Percentiles rank a stretch among this genome's conserved stretches.
Conservation (phyloP, 2,329 filamentous ascomycete species). For the Xylariaceae sp. region DNA sequence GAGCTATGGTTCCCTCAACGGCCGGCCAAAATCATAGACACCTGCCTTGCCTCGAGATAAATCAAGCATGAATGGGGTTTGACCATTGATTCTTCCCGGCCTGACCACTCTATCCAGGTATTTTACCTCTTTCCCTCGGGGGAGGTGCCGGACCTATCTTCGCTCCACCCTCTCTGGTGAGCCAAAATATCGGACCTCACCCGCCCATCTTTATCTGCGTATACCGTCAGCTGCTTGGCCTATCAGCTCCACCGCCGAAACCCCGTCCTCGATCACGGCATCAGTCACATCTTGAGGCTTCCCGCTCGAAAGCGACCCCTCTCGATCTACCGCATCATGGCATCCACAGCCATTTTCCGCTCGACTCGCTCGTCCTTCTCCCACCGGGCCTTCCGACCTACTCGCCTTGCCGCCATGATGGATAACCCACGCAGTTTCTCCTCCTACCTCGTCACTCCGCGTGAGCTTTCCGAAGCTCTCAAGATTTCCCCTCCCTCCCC, state of each 20-base stretch:
- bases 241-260: constrained; percentile 11
- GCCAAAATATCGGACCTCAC: neutral
- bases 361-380: constrained; percentile 36
- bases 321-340: constrained; percentile 32
- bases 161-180: no score
- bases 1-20: no score
- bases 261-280: constrained; percentile 13
- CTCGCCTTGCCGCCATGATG: constrained; percentile 29
- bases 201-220: neutral
- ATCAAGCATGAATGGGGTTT: no score
- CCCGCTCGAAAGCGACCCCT: constrained; percentile 2
- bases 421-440: constrained; percentile 55
- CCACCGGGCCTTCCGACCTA: constrained; percentile 30
- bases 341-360: constrained; percentile 37
- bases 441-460: constrained; percentile 81
- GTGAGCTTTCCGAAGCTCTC: constrained; percentile 75
- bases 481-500: constrained; percentile 75
- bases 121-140: constrained; percentile 8
- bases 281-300: constrained; percentile 5
- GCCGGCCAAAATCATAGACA: no score
- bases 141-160: constrained; percentile 12
- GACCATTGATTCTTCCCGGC: no score
- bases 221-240: neutral
- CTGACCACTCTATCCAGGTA: constrained; percentile 5
- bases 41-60: no score